These are phyloP conservation scores for Jaapia argillacea DNA, from an alignment of 768 basidiomycete species.

Conservation along the genomic window DNA sequence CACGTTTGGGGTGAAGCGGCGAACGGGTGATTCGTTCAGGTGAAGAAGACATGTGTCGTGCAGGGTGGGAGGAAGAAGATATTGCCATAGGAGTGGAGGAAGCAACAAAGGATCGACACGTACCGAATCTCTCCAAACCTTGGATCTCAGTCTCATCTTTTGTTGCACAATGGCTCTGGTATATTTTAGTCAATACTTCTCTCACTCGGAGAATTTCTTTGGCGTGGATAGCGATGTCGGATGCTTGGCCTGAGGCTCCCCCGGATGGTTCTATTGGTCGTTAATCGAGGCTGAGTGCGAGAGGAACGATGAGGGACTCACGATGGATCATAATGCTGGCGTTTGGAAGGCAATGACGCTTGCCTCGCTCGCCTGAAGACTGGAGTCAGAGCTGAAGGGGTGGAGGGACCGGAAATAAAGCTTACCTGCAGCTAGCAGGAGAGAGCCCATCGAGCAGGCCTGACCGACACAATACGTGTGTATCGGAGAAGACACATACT, in stretches of 20 bases:
- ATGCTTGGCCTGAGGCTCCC: slow-evolving; percentile 90
- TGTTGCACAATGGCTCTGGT: slow-evolving; percentile 75
- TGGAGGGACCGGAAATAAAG: slow-evolving; percentile 11
- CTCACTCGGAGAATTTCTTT: slow-evolving; percentile 91
- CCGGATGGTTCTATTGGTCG: slow-evolving; percentile 79
- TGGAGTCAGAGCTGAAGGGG: slow-evolving; percentile 9
- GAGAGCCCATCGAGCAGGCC: slow-evolving; percentile 93
- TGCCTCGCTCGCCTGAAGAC: slow-evolving; percentile 64
- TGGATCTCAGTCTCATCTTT: slow-evolving; percentile 52
- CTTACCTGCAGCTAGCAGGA: slow-evolving; percentile 74
- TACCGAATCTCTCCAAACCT: slow-evolving; percentile 74
- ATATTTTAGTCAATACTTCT: slow-evolving; percentile 75
- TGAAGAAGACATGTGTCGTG: no score
- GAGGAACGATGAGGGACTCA: slow-evolving; percentile 28
- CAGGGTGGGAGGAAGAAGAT: no score
- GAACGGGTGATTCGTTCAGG: no score
- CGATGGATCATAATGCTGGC: slow-evolving; percentile 99
- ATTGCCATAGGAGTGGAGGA: slow-evolving; percentile 6
- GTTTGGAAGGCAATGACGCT: slow-evolving; percentile 86
- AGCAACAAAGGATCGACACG: slow-evolving; percentile 12
- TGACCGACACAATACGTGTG: slow-evolving; percentile 96
- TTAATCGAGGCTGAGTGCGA: neutral
- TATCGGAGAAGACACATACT: slow-evolving; percentile 89
- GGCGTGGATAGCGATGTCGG: slow-evolving; percentile 96
- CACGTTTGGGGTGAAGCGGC: slow-evolving; percentile 11